Percentiles rank a stretch among this genome's conserved stretches.
phyloP scores from a whole-genome alignment of 1,284 basidiomycete species.

The Irpex sp. region DNA sequence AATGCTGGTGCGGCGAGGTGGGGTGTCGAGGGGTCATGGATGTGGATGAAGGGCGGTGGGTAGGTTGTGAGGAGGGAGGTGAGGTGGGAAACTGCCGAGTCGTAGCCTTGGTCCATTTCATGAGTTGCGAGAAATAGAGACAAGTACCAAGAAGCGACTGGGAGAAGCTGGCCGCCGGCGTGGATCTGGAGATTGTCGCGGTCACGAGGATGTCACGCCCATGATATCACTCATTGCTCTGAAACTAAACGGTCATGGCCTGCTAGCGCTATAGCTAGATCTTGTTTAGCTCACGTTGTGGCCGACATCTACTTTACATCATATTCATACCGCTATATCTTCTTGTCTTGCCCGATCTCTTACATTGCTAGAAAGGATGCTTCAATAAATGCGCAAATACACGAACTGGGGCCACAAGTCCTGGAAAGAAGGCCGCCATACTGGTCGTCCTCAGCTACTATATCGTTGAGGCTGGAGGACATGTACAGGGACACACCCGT shows the following conservation, averaged over 20 bases:
- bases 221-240: not conserved
- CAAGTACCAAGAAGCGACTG: no score
- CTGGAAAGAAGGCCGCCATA: no score
- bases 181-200: not conserved
- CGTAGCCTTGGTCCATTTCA: slow-evolving; percentile 21
- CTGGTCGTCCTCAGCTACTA: no score
- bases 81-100: slow-evolving; percentile 32
- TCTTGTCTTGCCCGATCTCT: not conserved
- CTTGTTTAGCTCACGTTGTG: not conserved
- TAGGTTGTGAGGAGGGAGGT: slow-evolving; percentile 41
- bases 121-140: not conserved
- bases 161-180: no score
- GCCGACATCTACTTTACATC: not conserved
- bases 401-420: no score
- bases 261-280: not conserved
- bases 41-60: slow-evolving; percentile 65
- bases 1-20: slow-evolving; percentile 41
- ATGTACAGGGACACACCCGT: no score
- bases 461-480: no score
- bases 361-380: no score
- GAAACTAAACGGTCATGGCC: not conserved
- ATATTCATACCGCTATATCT: not conserved
- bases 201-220: not conserved
- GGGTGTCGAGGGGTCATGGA: slow-evolving; percentile 57
- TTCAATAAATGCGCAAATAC: no score